Base-by-base conservation (phyloP, 2,329 filamentous ascomycete genomes). In the Colletotrichum melonis region DNA sequence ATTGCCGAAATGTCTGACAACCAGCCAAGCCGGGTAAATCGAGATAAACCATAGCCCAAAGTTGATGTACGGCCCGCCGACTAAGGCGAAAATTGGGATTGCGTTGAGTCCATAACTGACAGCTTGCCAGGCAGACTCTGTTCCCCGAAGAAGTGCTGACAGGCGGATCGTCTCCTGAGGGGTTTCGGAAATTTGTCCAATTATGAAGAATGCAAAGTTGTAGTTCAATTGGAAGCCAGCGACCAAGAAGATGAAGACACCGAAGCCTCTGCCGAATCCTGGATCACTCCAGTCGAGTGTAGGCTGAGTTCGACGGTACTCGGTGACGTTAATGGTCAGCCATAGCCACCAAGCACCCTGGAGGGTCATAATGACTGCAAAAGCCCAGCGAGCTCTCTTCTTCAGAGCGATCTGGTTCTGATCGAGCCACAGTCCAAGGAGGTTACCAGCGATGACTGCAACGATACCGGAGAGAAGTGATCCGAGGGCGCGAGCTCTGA, bases 201-300 rank as follows among this genome's bases (percentile, higher is more conserved):
- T 88, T 66, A 93, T 84, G 77, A 94, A 94, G 80, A 93, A 93
- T 7, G 92, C 81, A 78, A 90, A 93, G 75, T 93, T 86, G 79
- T 94, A 94, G 77, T 93, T 93, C n/a, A 93, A 76, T 78, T 94
- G 91, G 74, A 93, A 93, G 0, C 90, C 88, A n/a, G 88, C 83
- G 1, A 91, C 89, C 77, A 92, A 85, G 76, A 94, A 88, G 5
- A 94, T 75, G 77, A 91, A 86, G 19, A 84, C 83, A 0, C 84
- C 85, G 55, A 88, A 88, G 1, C 84, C 86, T 12, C 83, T 80
- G 8, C 84, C 84, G 66, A 88, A 87, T 1, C 83, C 82, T 0
- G 84, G 80, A 6, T 76, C 75, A n/a, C 74, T 81, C 85, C 86
- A 88, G 73, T 88, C 86, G 0, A 88, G 78, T 3, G 82, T 86